Base-by-base conservation (phyloP, 768 basidiomycete species). In the Boletus tylopilopsis region DNA sequence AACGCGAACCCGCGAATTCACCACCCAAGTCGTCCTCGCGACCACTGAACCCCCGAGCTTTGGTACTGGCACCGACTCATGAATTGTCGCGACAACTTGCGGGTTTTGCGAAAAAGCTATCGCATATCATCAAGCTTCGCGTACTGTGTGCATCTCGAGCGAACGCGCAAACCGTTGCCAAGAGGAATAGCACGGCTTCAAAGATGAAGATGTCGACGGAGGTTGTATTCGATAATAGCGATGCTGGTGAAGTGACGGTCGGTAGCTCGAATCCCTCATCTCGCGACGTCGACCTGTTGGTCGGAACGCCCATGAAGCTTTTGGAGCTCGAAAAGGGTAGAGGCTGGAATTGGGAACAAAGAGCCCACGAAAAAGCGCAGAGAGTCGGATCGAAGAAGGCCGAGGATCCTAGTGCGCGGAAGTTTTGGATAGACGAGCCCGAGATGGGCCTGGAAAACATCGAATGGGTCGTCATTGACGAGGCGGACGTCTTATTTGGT, bases 401-500 rank as follows among this genome's bases (percentile, higher is more conserved):
- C 10, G 65, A 69, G 40, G 70, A 72, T 30, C 37, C 49, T 19
- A 30, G 42, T 12, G 44, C 27, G 34, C 62, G 62, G 19, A 64
- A 66, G 67, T 78, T 54, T 53, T 73, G 66, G 74, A 75, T 57
- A 57, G 74, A 74, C 19, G 71, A 76, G 39, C 76, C 80, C 5
- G 75, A 83, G 59, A 76, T 90, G 69, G 76, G 82, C 2, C 68
- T 92, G 21, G 76, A 75, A 44, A 77, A 81, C 42, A 72, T 94
- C 2, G 90, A 95, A 59, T 95, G 91, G 91, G 85, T 95, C 6
- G 75, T 94, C 4, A 72, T 95, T 2, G 94, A 96, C 53, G 93
- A 96, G 62, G 93, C 94, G 0, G 94, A 95, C 63, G 81, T 96
- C 42, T 72, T 94, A 12, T 85, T 95, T 45, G 90, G 93, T 90